Conservation (phyloP, 805 yeast species). For the Peterozyma toletana region DNA sequence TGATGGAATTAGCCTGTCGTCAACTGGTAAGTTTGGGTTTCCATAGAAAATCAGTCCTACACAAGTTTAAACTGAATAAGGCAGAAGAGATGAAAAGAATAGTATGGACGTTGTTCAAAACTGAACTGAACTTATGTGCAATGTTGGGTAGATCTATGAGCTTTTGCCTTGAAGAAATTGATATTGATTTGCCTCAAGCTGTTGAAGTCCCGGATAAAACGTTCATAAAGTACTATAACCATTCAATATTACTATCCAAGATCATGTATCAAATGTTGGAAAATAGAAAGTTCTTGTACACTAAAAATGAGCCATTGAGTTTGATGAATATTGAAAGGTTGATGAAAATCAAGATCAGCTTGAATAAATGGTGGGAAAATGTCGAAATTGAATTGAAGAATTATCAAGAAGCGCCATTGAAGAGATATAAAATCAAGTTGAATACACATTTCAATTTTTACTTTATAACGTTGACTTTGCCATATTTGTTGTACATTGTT, state of each 20-base stretch:
- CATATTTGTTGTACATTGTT: constrained; percentile 32
- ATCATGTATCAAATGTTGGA: constrained; percentile 32
- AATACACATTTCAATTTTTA: constrained; percentile 34
- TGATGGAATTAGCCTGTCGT: constrained; percentile 37
- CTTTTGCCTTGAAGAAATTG: constrained; percentile 37
- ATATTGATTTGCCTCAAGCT: constrained; percentile 28
- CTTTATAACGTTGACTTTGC: constrained; percentile 32
- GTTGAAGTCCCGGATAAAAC: constrained; percentile 22
- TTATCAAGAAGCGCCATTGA: constrained; percentile 21
- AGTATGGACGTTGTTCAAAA: constrained; percentile 38
- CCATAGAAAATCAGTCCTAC: constrained; percentile 30
- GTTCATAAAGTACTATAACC: constrained; percentile 21
- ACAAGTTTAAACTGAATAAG: constrained; percentile 23
- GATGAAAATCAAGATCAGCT: constrained; percentile 24
- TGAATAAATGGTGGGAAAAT: constrained; percentile 26
- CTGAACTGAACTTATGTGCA: constrained; percentile 31
- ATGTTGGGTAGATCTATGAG: constrained; percentile 39
- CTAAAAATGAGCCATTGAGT: constrained; percentile 30
- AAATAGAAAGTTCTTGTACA: constrained; percentile 24
- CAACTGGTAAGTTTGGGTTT: constrained; percentile 43
- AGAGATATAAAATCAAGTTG: constrained; percentile 33
- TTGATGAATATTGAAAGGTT: constrained; percentile 32
- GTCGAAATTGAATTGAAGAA: constrained; percentile 25
- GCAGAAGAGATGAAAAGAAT: constrained; percentile 32
- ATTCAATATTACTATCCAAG: constrained; percentile 27